Percentiles rank a stretch among this genome's conserved stretches.
phyloP scores from a whole-genome alignment of 2,329 filamentous ascomycete species.

The Ustilaginoidea virens region DNA sequence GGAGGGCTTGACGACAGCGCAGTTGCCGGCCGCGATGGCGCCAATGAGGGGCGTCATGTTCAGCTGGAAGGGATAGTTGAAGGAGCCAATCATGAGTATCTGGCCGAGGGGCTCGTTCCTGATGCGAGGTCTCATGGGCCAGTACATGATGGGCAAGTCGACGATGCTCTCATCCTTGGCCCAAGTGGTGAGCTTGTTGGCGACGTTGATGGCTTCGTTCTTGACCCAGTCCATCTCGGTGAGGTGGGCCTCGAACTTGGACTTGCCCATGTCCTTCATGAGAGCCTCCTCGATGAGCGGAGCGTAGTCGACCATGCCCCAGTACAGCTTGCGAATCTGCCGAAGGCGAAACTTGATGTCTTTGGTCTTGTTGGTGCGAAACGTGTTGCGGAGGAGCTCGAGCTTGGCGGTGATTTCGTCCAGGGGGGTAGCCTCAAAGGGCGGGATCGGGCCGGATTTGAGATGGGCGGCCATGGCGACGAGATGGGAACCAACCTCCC shows the following conservation, averaged over 20 bases:
- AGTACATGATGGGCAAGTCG: constrained; percentile 54
- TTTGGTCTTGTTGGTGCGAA: constrained; percentile 66
- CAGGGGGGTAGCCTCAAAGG: constrained; percentile 46
- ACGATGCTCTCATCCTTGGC: constrained; percentile 63
- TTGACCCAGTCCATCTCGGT: constrained; percentile 65
- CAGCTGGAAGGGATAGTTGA: constrained; percentile 85
- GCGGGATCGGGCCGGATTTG: constrained; percentile 21
- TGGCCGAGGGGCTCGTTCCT: constrained; percentile 77
- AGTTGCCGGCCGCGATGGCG: constrained; percentile 85
- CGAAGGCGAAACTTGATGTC: constrained; percentile 65
- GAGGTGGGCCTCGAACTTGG: constrained; percentile 55
- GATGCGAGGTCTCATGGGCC: constrained; percentile 57
- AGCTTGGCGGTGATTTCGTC: constrained; percentile 49
- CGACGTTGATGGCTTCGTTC: constrained; percentile 66
- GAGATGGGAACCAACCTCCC: no score
- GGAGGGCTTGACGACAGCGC: constrained; percentile 78
- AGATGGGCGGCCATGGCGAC: constrained; percentile 22
- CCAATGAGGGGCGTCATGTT: constrained; percentile 67
- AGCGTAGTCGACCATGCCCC: constrained; percentile 71
- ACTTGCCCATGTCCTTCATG: constrained; percentile 64
- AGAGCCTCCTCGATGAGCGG: constrained; percentile 60
- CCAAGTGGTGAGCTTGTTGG: constrained; percentile 67
- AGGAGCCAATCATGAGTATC: constrained; percentile 76
- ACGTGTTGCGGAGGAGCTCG: constrained; percentile 49
- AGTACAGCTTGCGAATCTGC: constrained; percentile 90